Percentiles rank a stretch among this genome's conserved stretches.
These are phyloP conservation scores for Penicillium verrucosum DNA, from an alignment of 2,329 filamentous ascomycete genomes.

Conservation along the genomic window DNA sequence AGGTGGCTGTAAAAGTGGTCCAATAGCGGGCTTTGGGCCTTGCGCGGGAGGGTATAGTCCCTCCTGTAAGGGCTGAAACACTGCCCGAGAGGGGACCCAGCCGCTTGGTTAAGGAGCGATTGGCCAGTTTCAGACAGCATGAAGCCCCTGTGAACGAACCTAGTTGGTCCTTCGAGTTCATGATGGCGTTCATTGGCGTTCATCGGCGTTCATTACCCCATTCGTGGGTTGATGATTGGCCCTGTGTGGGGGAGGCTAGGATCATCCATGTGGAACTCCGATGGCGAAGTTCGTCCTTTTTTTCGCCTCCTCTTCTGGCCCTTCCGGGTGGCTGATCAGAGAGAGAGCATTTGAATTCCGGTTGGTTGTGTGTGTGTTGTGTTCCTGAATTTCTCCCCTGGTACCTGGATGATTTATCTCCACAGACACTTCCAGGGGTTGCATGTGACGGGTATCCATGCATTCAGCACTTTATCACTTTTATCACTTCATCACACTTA, in stretches of 20 bases:
- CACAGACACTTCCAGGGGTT: neutral
- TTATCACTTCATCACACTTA: neutral
- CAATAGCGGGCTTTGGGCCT: conserved; percentile 8
- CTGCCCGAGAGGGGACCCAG: neutral
- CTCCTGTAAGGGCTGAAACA: conserved; percentile 10
- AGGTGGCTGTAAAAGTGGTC: conserved; percentile 11
- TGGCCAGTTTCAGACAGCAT: conserved; percentile 8
- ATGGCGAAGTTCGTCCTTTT: neutral
- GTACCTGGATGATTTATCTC: neutral
- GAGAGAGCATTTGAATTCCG: neutral
- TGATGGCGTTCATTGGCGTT: conserved; percentile 1
- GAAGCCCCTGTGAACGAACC: conserved; percentile 1
- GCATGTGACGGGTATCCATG: neutral
- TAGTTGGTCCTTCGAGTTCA: neutral
- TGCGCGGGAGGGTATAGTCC: conserved; percentile 1
- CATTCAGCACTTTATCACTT: neutral
- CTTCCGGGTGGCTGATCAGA: neutral
- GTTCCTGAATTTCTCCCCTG: conserved; percentile 5
- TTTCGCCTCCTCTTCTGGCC: neutral
- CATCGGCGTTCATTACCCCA: neutral
- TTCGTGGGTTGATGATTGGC: conserved; percentile 4
- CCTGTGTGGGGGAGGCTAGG: neutral
- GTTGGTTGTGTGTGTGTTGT: neutral
- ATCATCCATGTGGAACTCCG: conserved; percentile 9
- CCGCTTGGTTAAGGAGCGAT: neutral